A percentile compares a stretch with the other conserved stretches of the same genome.
Evolutionary conservation across 371 early-diverging fungal species (phyloP).

Genomic region (Mucor racemosus): DNA sequence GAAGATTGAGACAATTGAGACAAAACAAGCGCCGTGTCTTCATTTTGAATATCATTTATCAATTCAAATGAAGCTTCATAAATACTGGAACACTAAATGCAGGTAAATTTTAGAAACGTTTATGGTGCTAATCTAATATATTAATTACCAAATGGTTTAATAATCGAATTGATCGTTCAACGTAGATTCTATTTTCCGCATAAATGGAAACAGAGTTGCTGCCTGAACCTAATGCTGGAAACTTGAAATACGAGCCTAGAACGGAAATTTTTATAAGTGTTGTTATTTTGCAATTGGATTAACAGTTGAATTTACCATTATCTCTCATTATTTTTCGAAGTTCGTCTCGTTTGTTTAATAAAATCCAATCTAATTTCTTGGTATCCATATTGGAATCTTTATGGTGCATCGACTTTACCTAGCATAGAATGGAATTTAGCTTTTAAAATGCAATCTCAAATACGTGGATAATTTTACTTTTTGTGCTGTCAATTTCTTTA

Average conservation of each 20-base stretch:
- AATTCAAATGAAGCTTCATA: constrained; percentile 65
- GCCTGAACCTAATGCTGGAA: constrained; percentile 69
- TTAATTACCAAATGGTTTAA: constrained; percentile 68
- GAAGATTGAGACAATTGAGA: constrained; percentile 58
- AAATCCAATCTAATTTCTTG: constrained; percentile 81
- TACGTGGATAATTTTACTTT: constrained; percentile 32
- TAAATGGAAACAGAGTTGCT: constrained; percentile 57
- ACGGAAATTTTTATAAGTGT: constrained; percentile 9
- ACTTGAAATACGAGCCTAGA: constrained; percentile 58
- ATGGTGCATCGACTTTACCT: constrained; percentile 57
- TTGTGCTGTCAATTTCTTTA: constrained; percentile 44
- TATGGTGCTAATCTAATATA: neutral
- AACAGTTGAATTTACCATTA: constrained; percentile 51
- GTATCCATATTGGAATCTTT: constrained; percentile 48
- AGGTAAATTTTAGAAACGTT: neutral
- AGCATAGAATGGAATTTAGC: neutral
- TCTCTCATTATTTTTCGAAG: constrained; percentile 76
- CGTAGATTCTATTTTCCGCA: constrained; percentile 75
- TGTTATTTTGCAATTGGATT: too few relatives aligned
- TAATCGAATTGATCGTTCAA: constrained; percentile 73
- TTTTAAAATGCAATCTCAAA: too few relatives aligned
- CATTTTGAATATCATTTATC: constrained; percentile 36
- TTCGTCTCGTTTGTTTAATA: constrained; percentile 63
- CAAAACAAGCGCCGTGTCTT: constrained; percentile 45
- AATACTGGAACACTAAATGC: constrained; percentile 52